Evolutionary conservation across 306 rosid genomes (phyloP), one percentile per base, ranked within the genome.

Genomic region (Carpinus viminea): DNA sequence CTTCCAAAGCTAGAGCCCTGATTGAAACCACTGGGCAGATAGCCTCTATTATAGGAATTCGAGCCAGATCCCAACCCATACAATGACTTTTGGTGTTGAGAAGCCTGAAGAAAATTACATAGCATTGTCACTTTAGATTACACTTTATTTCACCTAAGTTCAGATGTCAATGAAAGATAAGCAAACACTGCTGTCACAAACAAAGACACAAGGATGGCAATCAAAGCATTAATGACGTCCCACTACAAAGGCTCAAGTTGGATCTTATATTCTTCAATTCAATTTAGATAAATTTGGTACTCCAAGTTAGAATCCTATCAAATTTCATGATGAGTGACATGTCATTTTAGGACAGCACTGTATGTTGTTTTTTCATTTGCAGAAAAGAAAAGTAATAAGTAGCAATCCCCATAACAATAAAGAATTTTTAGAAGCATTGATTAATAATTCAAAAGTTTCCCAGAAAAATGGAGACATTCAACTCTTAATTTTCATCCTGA

Each of bases 21-120:
- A 85, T 84, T 89, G 57, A 70, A 78, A 46, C 83, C 83, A 61
- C 80, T 34, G 70, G 94, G 90, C 68, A 88, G 65, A 79, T 86
- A 87, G 54, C 93, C 91, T 70, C 92, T 83, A 70, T 86, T 87
- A 78, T 88, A 87, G 45, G 91, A 84, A 75, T 89, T 88, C 72
- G 88, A 88, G 80, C 97, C 89, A 83, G 93, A 88, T 79, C 94
- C 97, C 79, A 81, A 86, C 59, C 93, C 93, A 87, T 92, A 90
- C 45, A 86, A 21, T 12, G 95, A 78, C 76, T 78, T 89, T 70
- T 84, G 95, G 74, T 90, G 93, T 78, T 87, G 93, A 83, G 97
- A 90, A 70, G 82, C 88, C 95, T 92, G 89, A 81, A 83, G 55
- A 88, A 57, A 80, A 87, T 71, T 46, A 28, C 75, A 74, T n/a